Conservation (phyloP, 2,329 filamentous ascomycete species). For the Sclerotinia nivalis region DNA sequence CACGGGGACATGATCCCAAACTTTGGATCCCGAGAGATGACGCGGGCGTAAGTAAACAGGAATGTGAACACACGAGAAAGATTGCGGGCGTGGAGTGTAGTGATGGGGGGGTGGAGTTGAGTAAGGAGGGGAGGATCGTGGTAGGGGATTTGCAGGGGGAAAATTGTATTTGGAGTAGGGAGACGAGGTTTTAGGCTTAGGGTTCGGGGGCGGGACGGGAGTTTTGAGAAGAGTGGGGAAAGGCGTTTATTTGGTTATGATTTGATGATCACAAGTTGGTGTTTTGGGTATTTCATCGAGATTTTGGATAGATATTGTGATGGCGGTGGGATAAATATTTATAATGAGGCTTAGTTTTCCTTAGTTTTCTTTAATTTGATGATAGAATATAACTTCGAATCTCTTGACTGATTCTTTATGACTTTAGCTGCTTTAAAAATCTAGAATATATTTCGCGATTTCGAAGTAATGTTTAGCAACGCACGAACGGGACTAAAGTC, state of each 20-base stretch:
- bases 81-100: constrained; percentile 59
- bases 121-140: constrained; percentile 42
- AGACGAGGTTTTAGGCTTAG: constrained; percentile 1
- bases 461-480: too few relatives aligned
- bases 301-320: background rate
- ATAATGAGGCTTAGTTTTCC: too few relatives aligned
- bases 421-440: too few relatives aligned
- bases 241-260: background rate
- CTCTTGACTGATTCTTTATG: too few relatives aligned
- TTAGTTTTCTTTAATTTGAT: background rate
- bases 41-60: constrained; percentile 57
- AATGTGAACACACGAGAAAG: constrained; percentile 52
- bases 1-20: constrained; percentile 51
- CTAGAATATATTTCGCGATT: too few relatives aligned
- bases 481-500: too few relatives aligned
- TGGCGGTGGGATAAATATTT: too few relatives aligned
- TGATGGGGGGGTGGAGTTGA: constrained; percentile 58
- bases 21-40: constrained; percentile 62
- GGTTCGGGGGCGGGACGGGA: background rate
- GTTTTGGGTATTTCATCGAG: background rate
- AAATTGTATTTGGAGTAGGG: constrained; percentile 14
- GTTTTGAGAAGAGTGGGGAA: background rate
- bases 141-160: constrained; percentile 30
- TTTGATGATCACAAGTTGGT: background rate
- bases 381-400: background rate